Evolutionary conservation across 768 basidiomycete species (phyloP), one percentile per base, ranked within the genome.

Genomic region (Aureoboletus auriporus): DNA sequence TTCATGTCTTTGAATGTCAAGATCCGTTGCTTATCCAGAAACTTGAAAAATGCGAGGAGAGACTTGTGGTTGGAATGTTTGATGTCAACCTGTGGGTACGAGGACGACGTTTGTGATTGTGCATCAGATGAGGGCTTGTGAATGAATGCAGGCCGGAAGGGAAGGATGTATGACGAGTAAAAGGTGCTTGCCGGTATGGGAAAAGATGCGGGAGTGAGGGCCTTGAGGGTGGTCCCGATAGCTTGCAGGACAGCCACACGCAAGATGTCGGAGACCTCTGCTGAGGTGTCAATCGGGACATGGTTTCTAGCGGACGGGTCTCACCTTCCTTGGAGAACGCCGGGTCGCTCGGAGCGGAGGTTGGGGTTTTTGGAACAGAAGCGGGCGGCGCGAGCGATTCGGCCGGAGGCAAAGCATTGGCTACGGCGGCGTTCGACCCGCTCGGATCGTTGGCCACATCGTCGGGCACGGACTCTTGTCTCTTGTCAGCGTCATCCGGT

Each of bases 1-100:
- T 60, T 73, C 62, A 41, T 65, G 17, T 84, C 75, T 61, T 95
- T 96, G 20, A 86, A 71, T 11, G 80, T 80, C 33, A 95, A 59
- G 20, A 96, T 64, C 0, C 76, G 77, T 8, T 82, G 78, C 62
- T 94, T 94, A 52, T 90, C 88, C 14, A 77, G 72, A 14, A 77
- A 60, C 63, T 88, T 93, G 58, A 96, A 74, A 71, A 95, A 93
- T 1, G 84, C 75, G 2, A 83, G 76, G 16, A 94, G 74, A 9
- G 89, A 89, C 67, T 93, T 96, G 71, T 83, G 78, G 2, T 76
- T 76, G 1, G 89, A 92, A 9, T 84, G 76, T 56, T 87, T 92
- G 64, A 94, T 85, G 55, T 79, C 88, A 49, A 87, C 76, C 36
- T 52, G 74, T 39, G 59, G 77, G 33, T 67, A 72, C 51, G 55